phyloP scores from a whole-genome alignment of 2,329 filamentous ascomycete genomes.

The Nothomitra cinnamomea region DNA sequence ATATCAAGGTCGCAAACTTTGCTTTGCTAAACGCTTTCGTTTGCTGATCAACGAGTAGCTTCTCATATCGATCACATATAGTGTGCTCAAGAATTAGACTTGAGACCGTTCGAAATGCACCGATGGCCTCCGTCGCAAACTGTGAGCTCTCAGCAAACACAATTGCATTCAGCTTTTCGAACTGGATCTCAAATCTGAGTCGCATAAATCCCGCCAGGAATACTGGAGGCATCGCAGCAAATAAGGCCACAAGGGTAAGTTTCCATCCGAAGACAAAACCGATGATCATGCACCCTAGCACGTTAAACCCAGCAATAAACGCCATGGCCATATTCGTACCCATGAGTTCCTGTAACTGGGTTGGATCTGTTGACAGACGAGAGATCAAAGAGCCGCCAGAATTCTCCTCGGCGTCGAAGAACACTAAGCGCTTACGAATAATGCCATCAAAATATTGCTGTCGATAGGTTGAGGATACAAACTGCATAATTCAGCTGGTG shows the following conservation, averaged over 20 bases:
- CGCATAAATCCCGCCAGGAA: constrained; percentile 32
- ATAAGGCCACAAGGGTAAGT: constrained; percentile 48
- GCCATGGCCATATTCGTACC: constrained; percentile 30
- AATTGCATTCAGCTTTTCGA: constrained; percentile 48
- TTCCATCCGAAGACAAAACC: constrained; percentile 64
- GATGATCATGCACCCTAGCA: constrained; percentile 47
- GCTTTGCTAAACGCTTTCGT: constrained; percentile 41
- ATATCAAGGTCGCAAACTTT: constrained; percentile 44
- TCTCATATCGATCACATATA: constrained; percentile 44
- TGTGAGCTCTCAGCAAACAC: constrained; percentile 57
- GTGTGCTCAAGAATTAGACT: constrained; percentile 51
- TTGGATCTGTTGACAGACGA: constrained; percentile 30
- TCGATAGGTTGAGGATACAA: constrained; percentile 22
- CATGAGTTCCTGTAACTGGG: constrained; percentile 32
- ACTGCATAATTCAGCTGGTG: constrained; percentile 13
- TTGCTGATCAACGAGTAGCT: constrained; percentile 42
- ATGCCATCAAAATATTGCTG: constrained; percentile 30
- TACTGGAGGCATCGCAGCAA: constrained; percentile 37
- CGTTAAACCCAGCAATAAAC: constrained; percentile 46
- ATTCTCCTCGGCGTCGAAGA: constrained; percentile 29
- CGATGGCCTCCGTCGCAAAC: constrained; percentile 58
- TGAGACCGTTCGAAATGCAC: constrained; percentile 55
- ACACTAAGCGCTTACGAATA: constrained; percentile 25
- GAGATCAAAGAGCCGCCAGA: constrained; percentile 30
- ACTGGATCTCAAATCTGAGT: constrained; percentile 43